phyloP scores from a whole-genome alignment of 139 green algal genomes.

The Coelastrella sp. region DNA sequence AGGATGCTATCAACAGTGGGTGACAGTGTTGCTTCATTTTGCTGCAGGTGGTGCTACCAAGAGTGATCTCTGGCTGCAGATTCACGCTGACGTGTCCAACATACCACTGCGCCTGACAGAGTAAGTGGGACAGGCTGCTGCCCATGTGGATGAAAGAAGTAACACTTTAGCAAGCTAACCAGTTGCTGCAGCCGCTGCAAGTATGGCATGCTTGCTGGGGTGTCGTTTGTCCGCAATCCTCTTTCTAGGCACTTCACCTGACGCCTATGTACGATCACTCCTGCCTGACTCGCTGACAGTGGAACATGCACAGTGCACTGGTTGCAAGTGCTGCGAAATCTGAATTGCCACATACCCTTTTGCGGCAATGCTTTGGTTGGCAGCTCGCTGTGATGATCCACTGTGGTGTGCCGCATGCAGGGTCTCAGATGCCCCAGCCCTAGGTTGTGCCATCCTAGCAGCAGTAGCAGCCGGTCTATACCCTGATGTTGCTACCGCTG shows the following conservation, averaged over 20 bases:
- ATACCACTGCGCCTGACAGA: constrained; percentile 79
- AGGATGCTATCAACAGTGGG: not conserved
- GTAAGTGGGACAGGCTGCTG: constrained; percentile 17
- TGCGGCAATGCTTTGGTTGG: not conserved
- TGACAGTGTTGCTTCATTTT: not conserved
- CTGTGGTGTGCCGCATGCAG: not conserved
- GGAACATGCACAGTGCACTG: no score
- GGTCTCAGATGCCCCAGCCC: constrained; percentile 72
- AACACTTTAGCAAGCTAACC: no score
- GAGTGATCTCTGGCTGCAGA: constrained; percentile 83
- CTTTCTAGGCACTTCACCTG: no score
- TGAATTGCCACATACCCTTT: no score
- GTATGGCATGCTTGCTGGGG: no score
- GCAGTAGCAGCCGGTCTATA: constrained; percentile 68
- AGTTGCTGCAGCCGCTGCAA: no score
- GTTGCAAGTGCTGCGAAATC: no score
- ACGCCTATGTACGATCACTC: no score
- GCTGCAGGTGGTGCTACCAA: constrained; percentile 69
- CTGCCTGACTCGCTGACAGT: no score
- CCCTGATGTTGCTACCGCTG: constrained; percentile 57
- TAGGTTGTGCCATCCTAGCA: constrained; percentile 67
- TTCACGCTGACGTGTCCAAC: constrained; percentile 79
- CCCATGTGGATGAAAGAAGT: no score
- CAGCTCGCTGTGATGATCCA: not conserved
- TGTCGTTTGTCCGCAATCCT: no score